Evolutionary conservation across 495 filamentous ascomycete genomes (phyloP), one percentile per base, ranked within the genome.

Genomic region (Cryomyces minteri): DNA sequence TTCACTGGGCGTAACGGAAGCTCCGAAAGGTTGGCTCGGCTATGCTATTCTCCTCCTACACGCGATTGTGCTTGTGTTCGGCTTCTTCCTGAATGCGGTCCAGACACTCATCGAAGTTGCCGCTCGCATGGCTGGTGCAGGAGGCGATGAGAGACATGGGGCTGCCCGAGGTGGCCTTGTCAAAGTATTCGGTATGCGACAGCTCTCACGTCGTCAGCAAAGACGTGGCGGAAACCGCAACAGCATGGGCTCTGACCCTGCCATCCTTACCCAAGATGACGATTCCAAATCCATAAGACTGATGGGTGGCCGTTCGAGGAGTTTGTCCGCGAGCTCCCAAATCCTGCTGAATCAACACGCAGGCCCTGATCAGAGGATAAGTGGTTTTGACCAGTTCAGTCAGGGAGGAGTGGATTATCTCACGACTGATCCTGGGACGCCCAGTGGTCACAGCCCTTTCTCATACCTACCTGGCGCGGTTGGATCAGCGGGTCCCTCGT

Each of bases 11-110:
- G 74, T 95, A 6, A 71, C 74, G 3, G 76, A 87, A 53, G 73
- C 77, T 0, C 67, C 84, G 4, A 86, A 84, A 52, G 84, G 87
- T 10, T 98, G 90, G 90, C 83, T 95, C 51, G 90, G 88, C 31
- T 98, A 96, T 59, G 72, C 78, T 14, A 94, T 96, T 45, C 72
- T 98, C 30, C 59, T 93, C 25, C 70, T 92, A 43, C 90, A 98
- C 54, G 88, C 73, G 8, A 68, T 82, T 49, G 85, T 94, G 5
- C 67, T 98, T 5, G 77, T 94, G 6, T 92, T 94, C 54, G 88
- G 85, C 4, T 98, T 95, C 65, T 84, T 94, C 55, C 66, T 96
- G 31, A 95, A 94, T 56, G 82, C 90, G 2, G 56, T 93, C 6
- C 86, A 94, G 57, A 94, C 88, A 0, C 66, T 93, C 38, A 72